phyloP scores from a whole-genome alignment of 441 rosid genomes.

The Adansonia grandidieri region DNA sequence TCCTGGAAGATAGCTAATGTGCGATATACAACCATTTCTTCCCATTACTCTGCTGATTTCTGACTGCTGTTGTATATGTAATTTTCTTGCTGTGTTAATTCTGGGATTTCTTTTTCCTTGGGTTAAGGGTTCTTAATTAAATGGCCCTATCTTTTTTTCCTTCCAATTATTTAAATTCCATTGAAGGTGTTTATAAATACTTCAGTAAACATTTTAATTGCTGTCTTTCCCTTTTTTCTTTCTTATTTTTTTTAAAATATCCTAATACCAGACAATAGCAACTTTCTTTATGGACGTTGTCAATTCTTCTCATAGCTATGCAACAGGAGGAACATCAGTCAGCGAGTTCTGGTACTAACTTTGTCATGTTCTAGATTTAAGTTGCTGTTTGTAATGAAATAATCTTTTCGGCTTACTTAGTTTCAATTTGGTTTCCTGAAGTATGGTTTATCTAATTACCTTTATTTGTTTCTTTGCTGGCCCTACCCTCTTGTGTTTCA shows the following conservation, averaged over 20 bases:
- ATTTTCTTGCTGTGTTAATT: neutral
- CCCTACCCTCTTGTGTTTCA: too few species aligned
- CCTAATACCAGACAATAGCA: conserved; percentile 61
- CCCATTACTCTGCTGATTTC: neutral
- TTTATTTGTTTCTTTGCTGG: too few species aligned
- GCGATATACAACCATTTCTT: neutral
- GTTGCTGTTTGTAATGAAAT: conserved; percentile 10
- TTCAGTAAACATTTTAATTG: conserved; percentile 12
- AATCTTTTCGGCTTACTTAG: conserved; percentile 9
- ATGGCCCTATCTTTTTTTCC: too few species aligned
- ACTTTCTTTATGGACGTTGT: conserved; percentile 84
- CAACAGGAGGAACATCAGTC: conserved; percentile 90
- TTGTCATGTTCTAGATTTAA: neutral
- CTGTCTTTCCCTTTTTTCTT: too few species aligned
- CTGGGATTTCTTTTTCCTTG: neutral
- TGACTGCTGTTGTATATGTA: neutral
- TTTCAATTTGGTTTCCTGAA: neutral
- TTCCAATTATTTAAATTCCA: too few species aligned
- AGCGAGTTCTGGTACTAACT: conserved; percentile 75
- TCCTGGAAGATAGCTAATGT: neutral
- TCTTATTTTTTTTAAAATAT: too few species aligned
- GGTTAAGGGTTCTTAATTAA: neutral
- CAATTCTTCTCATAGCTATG: conserved; percentile 84
- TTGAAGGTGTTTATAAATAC: neutral
- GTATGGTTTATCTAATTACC: neutral